Evolutionary conservation across 768 basidiomycete genomes (phyloP).

Genomic region (Aureoboletus auriporus): DNA sequence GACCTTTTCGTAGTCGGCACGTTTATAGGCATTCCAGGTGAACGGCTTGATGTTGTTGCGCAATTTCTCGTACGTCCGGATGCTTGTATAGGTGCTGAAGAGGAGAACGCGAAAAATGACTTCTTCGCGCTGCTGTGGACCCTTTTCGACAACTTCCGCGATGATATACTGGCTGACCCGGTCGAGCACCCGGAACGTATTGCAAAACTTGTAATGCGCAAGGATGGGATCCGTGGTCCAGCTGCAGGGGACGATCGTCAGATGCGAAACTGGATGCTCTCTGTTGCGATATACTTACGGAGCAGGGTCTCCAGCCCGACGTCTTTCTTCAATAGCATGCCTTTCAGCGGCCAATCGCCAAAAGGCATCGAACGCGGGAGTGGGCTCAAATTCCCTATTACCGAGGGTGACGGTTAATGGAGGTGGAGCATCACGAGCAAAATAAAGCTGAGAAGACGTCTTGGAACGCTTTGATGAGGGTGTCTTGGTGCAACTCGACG

Average conservation of each 20-base stretch:
- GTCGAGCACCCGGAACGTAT: slow-evolving; percentile 72
- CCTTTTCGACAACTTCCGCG: slow-evolving; percentile 63
- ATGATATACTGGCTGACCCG: slow-evolving; percentile 67
- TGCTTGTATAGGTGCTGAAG: slow-evolving; percentile 68
- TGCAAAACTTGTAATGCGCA: slow-evolving; percentile 58
- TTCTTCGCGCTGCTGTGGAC: slow-evolving; percentile 56
- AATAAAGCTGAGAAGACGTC: slow-evolving; percentile 16
- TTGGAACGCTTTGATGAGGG: slow-evolving; percentile 18
- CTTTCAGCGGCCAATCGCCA: slow-evolving; percentile 57
- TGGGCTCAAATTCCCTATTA: slow-evolving; percentile 39
- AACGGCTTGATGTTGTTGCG: slow-evolving; percentile 48
- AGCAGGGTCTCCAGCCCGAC: slow-evolving; percentile 43
- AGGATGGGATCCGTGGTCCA: slow-evolving; percentile 71
- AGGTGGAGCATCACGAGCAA: slow-evolving; percentile 9
- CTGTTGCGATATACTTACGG: slow-evolving; percentile 43
- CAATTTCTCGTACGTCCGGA: slow-evolving; percentile 69
- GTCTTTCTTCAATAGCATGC: slow-evolving; percentile 52
- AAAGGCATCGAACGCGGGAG: slow-evolving; percentile 57
- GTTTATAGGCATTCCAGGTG: slow-evolving; percentile 58
- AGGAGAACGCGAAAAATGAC: slow-evolving; percentile 67
- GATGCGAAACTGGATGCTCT: neutral
- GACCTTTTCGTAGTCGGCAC: slow-evolving; percentile 48
- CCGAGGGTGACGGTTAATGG: slow-evolving; percentile 32
- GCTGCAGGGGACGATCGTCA: slow-evolving; percentile 31
- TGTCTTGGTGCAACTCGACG: slow-evolving; percentile 10